phyloP scores from a whole-genome alignment of 164 flowering plant species.

The Pachysandra terminalis region DNA sequence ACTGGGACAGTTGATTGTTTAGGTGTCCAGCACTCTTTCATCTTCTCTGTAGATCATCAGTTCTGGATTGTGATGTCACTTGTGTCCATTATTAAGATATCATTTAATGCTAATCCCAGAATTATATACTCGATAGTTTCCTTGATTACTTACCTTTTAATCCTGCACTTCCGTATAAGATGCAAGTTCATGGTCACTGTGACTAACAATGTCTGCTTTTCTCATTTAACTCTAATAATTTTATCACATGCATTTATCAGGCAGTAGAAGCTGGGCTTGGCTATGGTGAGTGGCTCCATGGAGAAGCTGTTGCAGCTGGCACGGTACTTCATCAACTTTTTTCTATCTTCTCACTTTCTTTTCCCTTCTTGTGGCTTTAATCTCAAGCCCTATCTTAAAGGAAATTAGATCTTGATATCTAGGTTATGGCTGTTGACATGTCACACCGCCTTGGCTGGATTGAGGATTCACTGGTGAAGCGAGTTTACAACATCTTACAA shows the following conservation, averaged over 20 bases:
- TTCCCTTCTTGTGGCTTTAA: not conserved
- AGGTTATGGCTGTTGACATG: slow-evolving; percentile 99
- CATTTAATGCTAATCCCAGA: too few relatives aligned
- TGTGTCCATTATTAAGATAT: too few relatives aligned
- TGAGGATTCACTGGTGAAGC: slow-evolving; percentile 71
- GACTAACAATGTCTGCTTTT: not conserved
- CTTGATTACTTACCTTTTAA: too few relatives aligned
- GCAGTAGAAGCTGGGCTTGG: slow-evolving; percentile 94
- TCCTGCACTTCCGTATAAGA: too few relatives aligned
- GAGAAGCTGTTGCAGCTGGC: slow-evolving; percentile 99
- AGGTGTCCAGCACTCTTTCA: too few relatives aligned
- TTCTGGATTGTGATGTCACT: too few relatives aligned
- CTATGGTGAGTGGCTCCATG: slow-evolving; percentile 98
- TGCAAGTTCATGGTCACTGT: not conserved
- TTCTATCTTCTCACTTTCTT: not conserved
- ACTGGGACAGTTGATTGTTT: too few relatives aligned
- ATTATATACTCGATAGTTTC: too few relatives aligned
- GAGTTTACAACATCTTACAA: slow-evolving; percentile 55
- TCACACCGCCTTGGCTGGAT: slow-evolving; percentile 98
- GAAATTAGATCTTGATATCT: slow-evolving; percentile 12
- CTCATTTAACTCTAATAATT: not conserved
- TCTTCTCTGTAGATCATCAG: too few relatives aligned
- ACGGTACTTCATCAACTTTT: slow-evolving; percentile 39
- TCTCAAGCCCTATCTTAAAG: not conserved
- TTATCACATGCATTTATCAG: slow-evolving; percentile 34